Evolutionary conservation across 2,329 filamentous ascomycete genomes (phyloP).

Genomic region (Stromatinia cepivora): DNA sequence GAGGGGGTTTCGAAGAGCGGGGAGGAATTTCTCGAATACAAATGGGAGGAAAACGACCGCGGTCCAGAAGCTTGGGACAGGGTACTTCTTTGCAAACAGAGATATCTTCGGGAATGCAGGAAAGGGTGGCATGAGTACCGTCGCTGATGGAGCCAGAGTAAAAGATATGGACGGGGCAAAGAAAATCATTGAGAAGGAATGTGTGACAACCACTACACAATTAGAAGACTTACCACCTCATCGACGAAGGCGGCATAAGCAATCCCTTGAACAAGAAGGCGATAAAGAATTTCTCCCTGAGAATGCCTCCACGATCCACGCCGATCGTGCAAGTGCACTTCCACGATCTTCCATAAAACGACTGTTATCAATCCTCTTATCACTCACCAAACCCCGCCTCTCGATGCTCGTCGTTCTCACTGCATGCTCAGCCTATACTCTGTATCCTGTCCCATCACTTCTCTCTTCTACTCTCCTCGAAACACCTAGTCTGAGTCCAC

Average conservation of each 20-base stretch:
- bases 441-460: slow-evolving; percentile 89
- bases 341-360: slow-evolving; percentile 59
- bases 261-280: slow-evolving; percentile 30
- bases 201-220: slow-evolving; percentile 13
- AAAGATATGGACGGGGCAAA: slow-evolving; percentile 8
- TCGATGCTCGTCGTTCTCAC: slow-evolving; percentile 89
- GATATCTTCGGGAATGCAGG: slow-evolving; percentile 28
- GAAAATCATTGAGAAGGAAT: neutral
- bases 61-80: slow-evolving; percentile 32
- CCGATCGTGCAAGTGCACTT: slow-evolving; percentile 52
- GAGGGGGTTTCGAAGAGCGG: slow-evolving; percentile 21
- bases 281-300: slow-evolving; percentile 44
- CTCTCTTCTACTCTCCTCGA: slow-evolving; percentile 65
- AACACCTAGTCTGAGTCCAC: slow-evolving; percentile 78
- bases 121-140: slow-evolving; percentile 32
- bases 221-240: slow-evolving; percentile 37
- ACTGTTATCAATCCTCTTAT: slow-evolving; percentile 76
- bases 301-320: slow-evolving; percentile 57
- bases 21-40: slow-evolving; percentile 34
- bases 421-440: slow-evolving; percentile 84
- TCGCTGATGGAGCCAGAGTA: slow-evolving; percentile 28
- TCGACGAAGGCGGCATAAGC: slow-evolving; percentile 37
- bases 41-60: slow-evolving; percentile 29
- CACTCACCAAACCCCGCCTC: slow-evolving; percentile 92
- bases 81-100: slow-evolving; percentile 39